Percentiles rank a stretch among this genome's conserved stretches.
These are phyloP conservation scores for Amylostereum chailletii DNA, from an alignment of 1,284 basidiomycete genomes.

Conservation along the genomic window DNA sequence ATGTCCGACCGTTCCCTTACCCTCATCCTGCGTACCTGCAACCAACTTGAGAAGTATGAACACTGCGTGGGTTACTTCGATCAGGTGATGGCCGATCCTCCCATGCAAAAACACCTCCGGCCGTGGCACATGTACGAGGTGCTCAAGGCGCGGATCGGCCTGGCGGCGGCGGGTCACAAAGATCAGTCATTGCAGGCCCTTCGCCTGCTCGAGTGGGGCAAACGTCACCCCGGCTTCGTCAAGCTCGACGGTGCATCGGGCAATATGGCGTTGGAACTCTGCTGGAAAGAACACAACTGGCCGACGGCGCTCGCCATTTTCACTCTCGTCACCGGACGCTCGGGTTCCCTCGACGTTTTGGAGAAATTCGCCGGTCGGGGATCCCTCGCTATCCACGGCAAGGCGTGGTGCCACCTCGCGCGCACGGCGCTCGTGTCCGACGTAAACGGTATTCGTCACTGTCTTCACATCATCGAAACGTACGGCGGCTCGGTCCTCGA, in stretches of 20 bases:
- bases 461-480: conserved; percentile 44
- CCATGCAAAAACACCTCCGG: conserved; percentile 30
- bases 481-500: conserved; percentile 21
- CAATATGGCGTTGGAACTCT: conserved; percentile 46
- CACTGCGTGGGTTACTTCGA: conserved; percentile 47
- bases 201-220: conserved; percentile 50
- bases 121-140: conserved; percentile 49
- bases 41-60: conserved; percentile 32
- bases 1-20: conserved; percentile 40
- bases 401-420: conserved; percentile 43
- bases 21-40: conserved; percentile 48
- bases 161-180: conserved; percentile 26
- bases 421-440: conserved; percentile 41
- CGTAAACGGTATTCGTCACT: conserved; percentile 41
- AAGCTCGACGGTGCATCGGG: conserved; percentile 40
- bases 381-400: conserved; percentile 34
- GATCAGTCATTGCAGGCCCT: conserved; percentile 34
- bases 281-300: conserved; percentile 58
- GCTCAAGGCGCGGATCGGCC: conserved; percentile 39
- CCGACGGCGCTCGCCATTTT: conserved; percentile 42
- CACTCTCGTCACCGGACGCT: conserved; percentile 60
- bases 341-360: conserved; percentile 35
- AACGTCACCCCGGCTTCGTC: conserved; percentile 28
- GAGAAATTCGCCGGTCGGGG: conserved; percentile 33
- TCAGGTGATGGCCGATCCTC: conserved; percentile 37